These are phyloP conservation scores for Podila epigama DNA, from an alignment of 192 early-diverging fungal genomes.

Conservation along the genomic window DNA sequence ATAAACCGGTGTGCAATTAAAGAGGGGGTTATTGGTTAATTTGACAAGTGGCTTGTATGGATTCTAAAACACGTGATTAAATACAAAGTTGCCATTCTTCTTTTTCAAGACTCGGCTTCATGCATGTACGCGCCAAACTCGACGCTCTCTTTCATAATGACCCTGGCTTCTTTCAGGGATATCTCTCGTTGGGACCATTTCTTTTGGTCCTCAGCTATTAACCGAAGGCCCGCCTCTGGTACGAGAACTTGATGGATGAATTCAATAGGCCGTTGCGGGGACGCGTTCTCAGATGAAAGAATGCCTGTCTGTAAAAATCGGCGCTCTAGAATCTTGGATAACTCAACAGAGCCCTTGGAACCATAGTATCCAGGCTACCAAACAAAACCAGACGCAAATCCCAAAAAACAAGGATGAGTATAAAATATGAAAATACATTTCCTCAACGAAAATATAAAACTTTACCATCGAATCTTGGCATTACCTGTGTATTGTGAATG, in stretches of 20 bases:
- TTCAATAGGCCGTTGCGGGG: slow-evolving; percentile 57
- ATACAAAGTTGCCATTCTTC: neutral
- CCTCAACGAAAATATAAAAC: neutral
- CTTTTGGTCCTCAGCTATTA: slow-evolving; percentile 54
- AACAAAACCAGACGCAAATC: neutral
- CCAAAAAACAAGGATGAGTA: neutral
- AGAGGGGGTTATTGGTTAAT: too few relatives aligned
- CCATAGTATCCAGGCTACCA: slow-evolving; percentile 64
- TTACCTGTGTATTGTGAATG: slow-evolving; percentile 54
- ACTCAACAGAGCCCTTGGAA: slow-evolving; percentile 49
- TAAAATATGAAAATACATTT: neutral
- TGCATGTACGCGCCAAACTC: slow-evolving; percentile 53
- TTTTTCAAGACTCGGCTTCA: slow-evolving; percentile 5
- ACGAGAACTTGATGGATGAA: slow-evolving; percentile 62
- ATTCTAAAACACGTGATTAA: neutral
- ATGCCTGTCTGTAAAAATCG: slow-evolving; percentile 47
- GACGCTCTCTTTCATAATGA: slow-evolving; percentile 52
- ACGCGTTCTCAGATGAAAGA: slow-evolving; percentile 28
- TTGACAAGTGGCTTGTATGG: neutral
- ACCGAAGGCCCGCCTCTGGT: slow-evolving; percentile 54
- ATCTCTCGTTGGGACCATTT: neutral
- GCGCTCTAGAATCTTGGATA: slow-evolving; percentile 34
- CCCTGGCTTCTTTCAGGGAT: slow-evolving; percentile 33
- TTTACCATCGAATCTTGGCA: neutral
- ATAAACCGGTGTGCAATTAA: too few relatives aligned